Base-by-base conservation (phyloP, 768 basidiomycete genomes). In the Naganishia friedmannii region DNA sequence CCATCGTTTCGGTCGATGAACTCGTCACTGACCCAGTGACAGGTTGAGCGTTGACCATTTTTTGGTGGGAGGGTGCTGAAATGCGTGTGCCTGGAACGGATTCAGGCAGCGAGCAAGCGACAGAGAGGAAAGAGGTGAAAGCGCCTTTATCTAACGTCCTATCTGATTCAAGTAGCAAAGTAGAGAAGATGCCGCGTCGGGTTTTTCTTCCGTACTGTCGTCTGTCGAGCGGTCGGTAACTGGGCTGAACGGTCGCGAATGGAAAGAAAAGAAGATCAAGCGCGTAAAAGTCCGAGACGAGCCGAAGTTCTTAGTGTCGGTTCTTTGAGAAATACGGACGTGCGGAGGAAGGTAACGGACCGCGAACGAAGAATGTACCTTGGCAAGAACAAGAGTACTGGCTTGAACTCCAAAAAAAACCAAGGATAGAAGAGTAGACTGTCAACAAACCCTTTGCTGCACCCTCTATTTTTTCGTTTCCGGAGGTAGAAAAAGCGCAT, bases 11-110 rank as follows among this genome's bases (percentile, higher is more conserved):
- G 42, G 60, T 29, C 19, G 48, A 13, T 23, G 29, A 34, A 29
- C 28, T 13, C 1, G 65, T 51, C n/a, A 54, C 48, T 31, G 48
- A 6, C 28, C 53, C 53, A 17, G 48, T 17, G 48, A 51, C 53
- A 42, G 37, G 48, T 39, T 66, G 65, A 32, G 65, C 48, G 65
- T 34, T 66, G 32, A 42, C 65, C 65, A 66, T 66, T 66, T 66
- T 66, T 42, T 21, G 21, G 65, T 10, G 31, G 5, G 28, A 29
- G 12, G n/a, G 65, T n/a, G 46, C 32, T 21, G 48, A 29, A 28
- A 19, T 26, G 42, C 42, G 37, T 53, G 32, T 23, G 42, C 46
- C 32, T 63, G 46, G 65, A 53, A 48, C 32, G n/a, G 29, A 37
- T 54, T 66, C 65, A 53, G 65, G 65, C 19, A 15, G 39, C 39